Evolutionary conservation across 371 early-diverging fungal species (phyloP).

Genomic region (Dichotomocladium elegans): DNA sequence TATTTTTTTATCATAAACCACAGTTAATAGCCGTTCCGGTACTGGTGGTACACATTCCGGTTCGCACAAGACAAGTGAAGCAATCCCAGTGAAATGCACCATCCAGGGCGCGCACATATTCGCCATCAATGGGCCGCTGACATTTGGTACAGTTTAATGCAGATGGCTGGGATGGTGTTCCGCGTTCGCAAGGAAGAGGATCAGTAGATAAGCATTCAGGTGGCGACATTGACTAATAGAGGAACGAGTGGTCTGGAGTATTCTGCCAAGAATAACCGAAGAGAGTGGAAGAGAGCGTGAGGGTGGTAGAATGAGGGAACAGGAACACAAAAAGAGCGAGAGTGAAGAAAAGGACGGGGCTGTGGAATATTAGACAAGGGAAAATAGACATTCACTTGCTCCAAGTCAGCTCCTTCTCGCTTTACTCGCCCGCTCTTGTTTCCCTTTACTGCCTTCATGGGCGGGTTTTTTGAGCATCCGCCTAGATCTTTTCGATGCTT

Average conservation of each 20-base stretch:
- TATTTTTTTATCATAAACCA: slow-evolving; percentile 16
- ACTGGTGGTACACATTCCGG: neutral
- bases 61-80: slow-evolving; percentile 81
- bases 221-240: neutral
- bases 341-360: slow-evolving; percentile 1
- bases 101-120: slow-evolving; percentile 88
- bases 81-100: slow-evolving; percentile 90
- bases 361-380: no score
- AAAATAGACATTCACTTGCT: no score
- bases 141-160: slow-evolving; percentile 16
- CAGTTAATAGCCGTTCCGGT: no score
- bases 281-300: neutral
- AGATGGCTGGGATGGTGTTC: slow-evolving; percentile 3
- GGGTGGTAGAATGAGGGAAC: neutral
- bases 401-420: no score
- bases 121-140: slow-evolving; percentile 51
- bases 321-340: neutral
- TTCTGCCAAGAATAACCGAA: neutral
- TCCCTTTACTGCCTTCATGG: no score
- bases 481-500: no score
- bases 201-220: neutral
- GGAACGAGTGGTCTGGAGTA: neutral
- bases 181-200: neutral
- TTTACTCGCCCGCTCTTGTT: no score
- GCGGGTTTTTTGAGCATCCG: no score